phyloP scores from a whole-genome alignment of 1,284 basidiomycete species.

The Rhodotorula sp. region DNA sequence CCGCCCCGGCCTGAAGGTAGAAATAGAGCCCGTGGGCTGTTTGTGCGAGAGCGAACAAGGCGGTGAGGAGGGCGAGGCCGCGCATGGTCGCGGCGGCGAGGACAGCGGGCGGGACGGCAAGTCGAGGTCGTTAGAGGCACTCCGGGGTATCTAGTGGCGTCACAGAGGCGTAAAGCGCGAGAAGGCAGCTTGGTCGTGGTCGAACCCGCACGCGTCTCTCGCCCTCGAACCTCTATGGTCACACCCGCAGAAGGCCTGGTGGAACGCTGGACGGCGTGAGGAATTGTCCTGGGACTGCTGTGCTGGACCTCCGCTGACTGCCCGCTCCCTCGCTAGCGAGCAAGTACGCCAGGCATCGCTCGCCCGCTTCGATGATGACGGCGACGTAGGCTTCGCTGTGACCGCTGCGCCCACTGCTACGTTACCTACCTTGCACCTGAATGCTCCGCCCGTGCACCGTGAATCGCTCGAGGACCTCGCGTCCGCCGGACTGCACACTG shows the following conservation, averaged over 20 bases:
- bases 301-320: neutral
- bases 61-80: neutral
- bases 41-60: conserved; percentile 17
- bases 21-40: conserved; percentile 50
- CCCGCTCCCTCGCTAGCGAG: conserved; percentile 4
- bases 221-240: neutral
- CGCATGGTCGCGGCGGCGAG: neutral
- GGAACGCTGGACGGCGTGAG: conserved; percentile 6
- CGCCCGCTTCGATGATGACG: conserved; percentile 28
- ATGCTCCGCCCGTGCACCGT: neutral
- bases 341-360: conserved; percentile 24
- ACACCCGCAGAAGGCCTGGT: neutral
- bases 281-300: accelerated
- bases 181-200: neutral
- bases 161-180: too few species aligned
- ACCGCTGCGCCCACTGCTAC: neutral
- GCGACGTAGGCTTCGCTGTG: conserved; percentile 17
- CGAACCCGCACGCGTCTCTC: neutral
- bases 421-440: neutral
- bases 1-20: conserved; percentile 52
- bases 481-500: conserved; percentile 37
- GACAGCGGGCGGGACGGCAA: neutral
- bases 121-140: neutral
- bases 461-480: neutral
- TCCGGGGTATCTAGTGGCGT: neutral